A percentile compares a stretch with the other conserved stretches of the same genome.
phyloP scores from a whole-genome alignment of 2,329 filamentous ascomycete species.

The Trichoderma semiorbis region DNA sequence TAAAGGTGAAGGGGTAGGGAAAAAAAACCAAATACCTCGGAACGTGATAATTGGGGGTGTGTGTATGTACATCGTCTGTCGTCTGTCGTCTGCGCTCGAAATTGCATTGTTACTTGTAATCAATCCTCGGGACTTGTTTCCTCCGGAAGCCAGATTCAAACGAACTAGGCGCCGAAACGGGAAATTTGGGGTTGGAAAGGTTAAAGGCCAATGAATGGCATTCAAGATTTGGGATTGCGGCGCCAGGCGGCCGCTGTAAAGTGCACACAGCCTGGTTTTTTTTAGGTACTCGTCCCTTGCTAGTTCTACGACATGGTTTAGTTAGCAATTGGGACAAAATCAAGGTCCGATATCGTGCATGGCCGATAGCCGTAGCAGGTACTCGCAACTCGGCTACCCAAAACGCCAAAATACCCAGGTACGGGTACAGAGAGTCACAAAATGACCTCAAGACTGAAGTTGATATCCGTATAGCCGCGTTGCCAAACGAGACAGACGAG shows the following conservation, averaged over 20 bases:
- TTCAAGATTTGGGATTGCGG: not conserved
- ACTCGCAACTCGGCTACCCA: not conserved
- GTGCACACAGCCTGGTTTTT: not conserved
- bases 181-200: not conserved
- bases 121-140: not conserved
- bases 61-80: not conserved
- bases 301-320: not conserved
- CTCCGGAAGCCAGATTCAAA: not conserved
- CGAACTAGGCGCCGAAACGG: not conserved
- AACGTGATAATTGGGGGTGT: not conserved
- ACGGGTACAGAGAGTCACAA: not conserved
- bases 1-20: not conserved
- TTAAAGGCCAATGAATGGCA: not conserved
- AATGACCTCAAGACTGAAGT: not conserved
- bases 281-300: not conserved
- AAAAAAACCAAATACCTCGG: not conserved
- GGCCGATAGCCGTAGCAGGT: not conserved
- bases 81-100: not conserved
- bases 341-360: not conserved
- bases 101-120: not conserved
- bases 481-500: not conserved
- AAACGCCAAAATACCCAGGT: not conserved
- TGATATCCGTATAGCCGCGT: not conserved
- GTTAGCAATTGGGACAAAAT: not conserved
- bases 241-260: not conserved